phyloP scores from a whole-genome alignment of 129 eudicot genomes.

The Saposhnikovia divaricata region DNA sequence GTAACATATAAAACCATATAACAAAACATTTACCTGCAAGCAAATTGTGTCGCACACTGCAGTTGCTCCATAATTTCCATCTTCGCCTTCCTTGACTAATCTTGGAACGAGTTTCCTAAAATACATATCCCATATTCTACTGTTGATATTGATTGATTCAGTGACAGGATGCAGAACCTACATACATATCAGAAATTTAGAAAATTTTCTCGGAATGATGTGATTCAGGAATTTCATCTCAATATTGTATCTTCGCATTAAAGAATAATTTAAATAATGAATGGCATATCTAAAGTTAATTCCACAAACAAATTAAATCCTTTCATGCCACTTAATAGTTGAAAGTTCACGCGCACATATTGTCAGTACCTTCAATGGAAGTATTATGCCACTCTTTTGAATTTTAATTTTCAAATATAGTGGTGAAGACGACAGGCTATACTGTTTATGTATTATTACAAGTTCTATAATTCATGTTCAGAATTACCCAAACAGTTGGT shows the following conservation, averaged over 20 bases:
- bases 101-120: slow-evolving; percentile 78
- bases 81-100: slow-evolving; percentile 75
- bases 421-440: not conserved
- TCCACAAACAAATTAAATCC: not conserved
- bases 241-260: not conserved
- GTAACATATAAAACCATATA: not conserved
- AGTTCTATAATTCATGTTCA: not conserved
- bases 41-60: slow-evolving; percentile 80
- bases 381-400: not conserved
- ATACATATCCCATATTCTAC: slow-evolving; percentile 75
- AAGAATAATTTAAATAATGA: not conserved
- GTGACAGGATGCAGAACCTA: slow-evolving; percentile 81
- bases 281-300: not conserved
- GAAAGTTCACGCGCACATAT: not conserved
- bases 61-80: slow-evolving; percentile 79
- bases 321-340: not conserved
- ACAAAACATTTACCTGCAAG: slow-evolving; percentile 57
- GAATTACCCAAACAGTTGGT: not conserved
- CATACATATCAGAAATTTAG: slow-evolving; percentile 15
- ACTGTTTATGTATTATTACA: not conserved
- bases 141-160: slow-evolving; percentile 65
- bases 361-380: not conserved
- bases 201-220: not conserved
- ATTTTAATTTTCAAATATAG: not conserved
- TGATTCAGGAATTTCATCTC: not conserved